Percentiles rank a stretch among this genome's conserved stretches.
Evolutionary conservation across 2,329 filamentous ascomycete species (phyloP).

Genomic region (Scedosporium boydii): DNA sequence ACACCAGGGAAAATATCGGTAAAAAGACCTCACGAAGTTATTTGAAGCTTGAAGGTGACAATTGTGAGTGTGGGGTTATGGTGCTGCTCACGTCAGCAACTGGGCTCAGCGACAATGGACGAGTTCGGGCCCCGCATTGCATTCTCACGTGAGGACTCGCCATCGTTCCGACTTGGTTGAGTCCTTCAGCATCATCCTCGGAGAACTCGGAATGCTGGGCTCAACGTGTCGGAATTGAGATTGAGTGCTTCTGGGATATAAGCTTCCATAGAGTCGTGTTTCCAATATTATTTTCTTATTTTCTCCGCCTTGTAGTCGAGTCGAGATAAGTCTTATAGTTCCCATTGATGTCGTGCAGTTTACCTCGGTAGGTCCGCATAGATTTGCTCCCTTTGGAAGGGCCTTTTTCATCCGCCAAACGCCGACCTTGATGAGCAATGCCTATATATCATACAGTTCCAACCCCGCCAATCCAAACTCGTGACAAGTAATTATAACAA

Average conservation of each 20-base stretch:
- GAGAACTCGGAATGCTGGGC: neutral
- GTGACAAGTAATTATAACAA: neutral
- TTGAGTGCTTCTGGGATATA: no score
- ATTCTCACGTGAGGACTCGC: no score
- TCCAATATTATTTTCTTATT: neutral
- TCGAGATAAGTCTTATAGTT: neutral
- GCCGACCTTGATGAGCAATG: neutral
- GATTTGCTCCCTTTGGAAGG: neutral
- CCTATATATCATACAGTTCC: slow-evolving; percentile 5
- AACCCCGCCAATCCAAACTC: neutral
- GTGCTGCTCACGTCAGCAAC: neutral
- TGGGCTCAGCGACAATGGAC: neutral
- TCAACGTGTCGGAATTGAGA: no score
- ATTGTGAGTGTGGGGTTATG: neutral
- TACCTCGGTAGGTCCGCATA: neutral
- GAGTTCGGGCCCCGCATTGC: neutral
- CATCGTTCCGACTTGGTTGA: no score
- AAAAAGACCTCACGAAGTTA: neutral
- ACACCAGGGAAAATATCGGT: neutral
- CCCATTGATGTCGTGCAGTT: neutral
- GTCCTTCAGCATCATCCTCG: neutral
- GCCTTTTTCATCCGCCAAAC: neutral
- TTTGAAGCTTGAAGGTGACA: neutral
- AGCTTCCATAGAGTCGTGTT: neutral
- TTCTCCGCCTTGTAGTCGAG: neutral